phyloP scores from a whole-genome alignment of 129 eudicot species.

The Smallanthus sonchifolius region DNA sequence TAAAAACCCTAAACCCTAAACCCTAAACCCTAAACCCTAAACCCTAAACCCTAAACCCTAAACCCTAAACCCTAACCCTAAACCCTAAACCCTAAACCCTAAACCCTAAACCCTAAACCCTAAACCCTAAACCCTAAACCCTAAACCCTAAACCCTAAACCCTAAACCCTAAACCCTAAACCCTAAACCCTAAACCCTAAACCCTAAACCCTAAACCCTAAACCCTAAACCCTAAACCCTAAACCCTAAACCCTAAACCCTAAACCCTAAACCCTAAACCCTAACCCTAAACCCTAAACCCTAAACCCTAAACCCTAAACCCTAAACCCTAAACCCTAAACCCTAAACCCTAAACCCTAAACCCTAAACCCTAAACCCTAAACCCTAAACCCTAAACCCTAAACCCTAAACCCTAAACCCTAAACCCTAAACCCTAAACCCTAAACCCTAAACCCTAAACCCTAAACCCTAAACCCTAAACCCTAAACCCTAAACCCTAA shows the following conservation, averaged over 20 bases:
- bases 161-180: conserved; percentile 22
- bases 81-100: conserved; percentile 13
- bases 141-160: conserved; percentile 14
- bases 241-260: background rate
- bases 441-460: background rate
- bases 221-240: background rate
- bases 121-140: conserved; percentile 6
- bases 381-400: conserved; percentile 12
- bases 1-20: conserved; percentile 25
- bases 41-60: conserved; percentile 16
- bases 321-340: background rate
- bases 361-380: conserved; percentile 8
- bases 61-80: conserved; percentile 3
- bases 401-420: conserved; percentile 4
- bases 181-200: no score
- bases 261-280: background rate
- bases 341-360: conserved; percentile 6
- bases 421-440: background rate
- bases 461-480: background rate
- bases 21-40: conserved; percentile 20
- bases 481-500: background rate
- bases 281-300: no score
- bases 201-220: background rate
- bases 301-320: no score
- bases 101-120: background rate